phyloP scores from a whole-genome alignment of 495 filamentous ascomycete genomes.

The Corynascus novoguineensis region DNA sequence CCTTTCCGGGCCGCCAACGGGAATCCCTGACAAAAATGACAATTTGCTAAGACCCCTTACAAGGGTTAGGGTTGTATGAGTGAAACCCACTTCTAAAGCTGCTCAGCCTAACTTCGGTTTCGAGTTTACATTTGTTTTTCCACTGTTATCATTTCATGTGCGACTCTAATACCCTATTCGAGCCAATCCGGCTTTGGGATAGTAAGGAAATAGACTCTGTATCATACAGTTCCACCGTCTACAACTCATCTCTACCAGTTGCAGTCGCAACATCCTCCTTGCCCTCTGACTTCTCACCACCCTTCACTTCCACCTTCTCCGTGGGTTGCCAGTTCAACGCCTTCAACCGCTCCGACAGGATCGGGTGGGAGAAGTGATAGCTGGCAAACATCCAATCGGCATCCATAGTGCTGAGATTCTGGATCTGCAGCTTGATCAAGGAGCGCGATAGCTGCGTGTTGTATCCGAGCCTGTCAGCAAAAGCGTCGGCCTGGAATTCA shows the following conservation, averaged over 20 bases:
- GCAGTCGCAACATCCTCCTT: slow-evolving; percentile 32
- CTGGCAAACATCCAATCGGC: slow-evolving; percentile 96
- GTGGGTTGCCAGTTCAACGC: slow-evolving; percentile 71
- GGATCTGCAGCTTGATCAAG: slow-evolving; percentile 94
- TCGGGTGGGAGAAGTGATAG: slow-evolving; percentile 97
- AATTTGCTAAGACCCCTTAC: no score
- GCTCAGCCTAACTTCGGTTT: no score
- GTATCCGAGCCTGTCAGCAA: slow-evolving; percentile 81
- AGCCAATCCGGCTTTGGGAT: background rate
- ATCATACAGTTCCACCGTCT: background rate
- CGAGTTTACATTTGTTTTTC: no score
- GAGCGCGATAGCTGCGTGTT: slow-evolving; percentile 75
- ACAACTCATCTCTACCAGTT: slow-evolving; percentile 37
- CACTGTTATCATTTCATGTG: no score
- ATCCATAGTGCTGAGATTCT: slow-evolving; percentile 97
- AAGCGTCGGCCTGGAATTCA: slow-evolving; percentile 92
- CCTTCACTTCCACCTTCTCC: slow-evolving; percentile 41
- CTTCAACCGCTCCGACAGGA: slow-evolving; percentile 85
- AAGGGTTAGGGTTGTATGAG: background rate
- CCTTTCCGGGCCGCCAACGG: background rate
- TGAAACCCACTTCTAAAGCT: background rate
- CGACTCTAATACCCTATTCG: background rate
- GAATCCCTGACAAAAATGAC: slow-evolving; percentile 3
- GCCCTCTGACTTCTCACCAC: slow-evolving; percentile 23
- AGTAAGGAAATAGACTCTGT: background rate